These are phyloP conservation scores for Hypoxylon rubiginosum DNA, from an alignment of 2,329 filamentous ascomycete genomes.

Conservation along the genomic window DNA sequence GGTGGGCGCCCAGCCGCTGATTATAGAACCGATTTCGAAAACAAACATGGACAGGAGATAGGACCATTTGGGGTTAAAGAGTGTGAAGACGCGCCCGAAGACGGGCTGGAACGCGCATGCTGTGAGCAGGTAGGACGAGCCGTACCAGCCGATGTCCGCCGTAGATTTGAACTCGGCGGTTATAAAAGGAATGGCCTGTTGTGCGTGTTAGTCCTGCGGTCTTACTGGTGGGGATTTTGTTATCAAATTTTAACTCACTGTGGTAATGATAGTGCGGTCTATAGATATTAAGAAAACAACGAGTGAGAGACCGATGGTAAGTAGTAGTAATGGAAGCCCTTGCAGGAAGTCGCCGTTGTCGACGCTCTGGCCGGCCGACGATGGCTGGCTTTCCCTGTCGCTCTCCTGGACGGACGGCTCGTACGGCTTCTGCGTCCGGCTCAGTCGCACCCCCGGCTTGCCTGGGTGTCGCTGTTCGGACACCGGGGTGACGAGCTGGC, in stretches of 20 bases:
- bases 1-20: conserved; percentile 53
- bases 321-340: conserved; percentile 41
- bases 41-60: conserved; percentile 49
- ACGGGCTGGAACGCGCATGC: conserved; percentile 54
- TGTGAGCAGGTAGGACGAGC: conserved; percentile 53
- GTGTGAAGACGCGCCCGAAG: conserved; percentile 54
- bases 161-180: conserved; percentile 52
- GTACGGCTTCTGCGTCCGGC: conserved; percentile 18
- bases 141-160: conserved; percentile 51
- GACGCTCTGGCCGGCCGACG: conserved; percentile 11
- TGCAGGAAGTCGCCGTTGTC: conserved; percentile 28
- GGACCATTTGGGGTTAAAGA: conserved; percentile 53
- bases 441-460: conserved; percentile 35
- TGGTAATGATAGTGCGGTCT: conserved; percentile 48
- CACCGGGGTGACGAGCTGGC: conserved; percentile 37
- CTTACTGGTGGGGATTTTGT: not conserved
- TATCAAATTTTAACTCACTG: no score
- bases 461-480: conserved; percentile 44
- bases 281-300: conserved; percentile 49
- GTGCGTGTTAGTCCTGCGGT: conserved; percentile 6
- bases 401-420: conserved; percentile 39
- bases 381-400: conserved; percentile 29
- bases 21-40: conserved; percentile 54
- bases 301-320: conserved; percentile 44
- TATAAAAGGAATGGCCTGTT: conserved; percentile 50